phyloP scores from a whole-genome alignment of 1,284 basidiomycete species.

The Malassezia obtusa region DNA sequence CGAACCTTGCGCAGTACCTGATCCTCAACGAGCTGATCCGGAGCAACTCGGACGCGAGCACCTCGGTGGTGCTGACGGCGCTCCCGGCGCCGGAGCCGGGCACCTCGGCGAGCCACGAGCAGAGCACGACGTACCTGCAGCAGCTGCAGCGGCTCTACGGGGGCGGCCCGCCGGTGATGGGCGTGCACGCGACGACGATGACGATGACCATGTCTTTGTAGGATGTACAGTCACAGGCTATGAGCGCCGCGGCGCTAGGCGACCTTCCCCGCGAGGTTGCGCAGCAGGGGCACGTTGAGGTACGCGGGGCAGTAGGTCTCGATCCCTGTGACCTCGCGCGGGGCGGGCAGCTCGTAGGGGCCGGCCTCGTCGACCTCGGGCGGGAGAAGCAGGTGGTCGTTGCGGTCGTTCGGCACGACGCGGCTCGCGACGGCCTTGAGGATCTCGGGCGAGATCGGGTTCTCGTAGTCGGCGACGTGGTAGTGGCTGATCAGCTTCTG shows the following conservation, averaged over 20 bases:
- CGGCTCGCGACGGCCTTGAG: constrained; percentile 46
- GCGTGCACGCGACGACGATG: constrained; percentile 43
- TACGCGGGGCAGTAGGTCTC: constrained; percentile 48
- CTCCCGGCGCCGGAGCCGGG: constrained; percentile 43
- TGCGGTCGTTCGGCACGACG: constrained; percentile 47
- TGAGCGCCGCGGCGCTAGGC: constrained; percentile 18
- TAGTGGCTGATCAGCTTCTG: constrained; percentile 98
- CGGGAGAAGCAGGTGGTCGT: constrained; percentile 45
- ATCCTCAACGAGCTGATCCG: constrained; percentile 46
- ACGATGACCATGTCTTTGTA: constrained; percentile 41
- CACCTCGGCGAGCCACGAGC: constrained; percentile 28
- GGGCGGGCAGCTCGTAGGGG: constrained; percentile 45
- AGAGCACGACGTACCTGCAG: constrained; percentile 32
- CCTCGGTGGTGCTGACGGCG: constrained; percentile 42
- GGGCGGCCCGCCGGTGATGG: constrained; percentile 41
- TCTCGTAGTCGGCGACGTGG: constrained; percentile 93
- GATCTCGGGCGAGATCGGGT: constrained; percentile 48
- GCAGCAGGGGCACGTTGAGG: constrained; percentile 41
- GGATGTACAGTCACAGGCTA: not conserved
- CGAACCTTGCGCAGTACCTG: constrained; percentile 45
- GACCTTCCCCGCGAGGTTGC: constrained; percentile 39
- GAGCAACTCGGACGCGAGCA: constrained; percentile 28
- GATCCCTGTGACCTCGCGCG: constrained; percentile 46
- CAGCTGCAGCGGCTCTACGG: constrained; percentile 40
- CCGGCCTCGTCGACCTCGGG: constrained; percentile 48